Evolutionary conservation across 352 stramenopile species (phyloP).

Genomic region (Globisporangium spinosum): DNA sequence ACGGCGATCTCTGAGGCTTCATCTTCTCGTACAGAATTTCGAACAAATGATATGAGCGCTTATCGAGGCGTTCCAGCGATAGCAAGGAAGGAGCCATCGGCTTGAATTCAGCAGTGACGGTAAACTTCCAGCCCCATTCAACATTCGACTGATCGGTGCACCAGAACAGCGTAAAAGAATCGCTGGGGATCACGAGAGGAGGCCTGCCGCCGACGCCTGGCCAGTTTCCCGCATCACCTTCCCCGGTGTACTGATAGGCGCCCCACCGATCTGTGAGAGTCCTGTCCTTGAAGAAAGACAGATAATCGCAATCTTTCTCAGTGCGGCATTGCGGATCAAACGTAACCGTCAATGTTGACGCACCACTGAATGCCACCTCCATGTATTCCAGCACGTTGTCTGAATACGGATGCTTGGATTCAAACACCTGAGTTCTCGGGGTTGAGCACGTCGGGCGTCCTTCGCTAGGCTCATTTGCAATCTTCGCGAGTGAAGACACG

Average conservation of each 20-base stretch:
- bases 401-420: slow-evolving; percentile 84
- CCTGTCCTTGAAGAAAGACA: slow-evolving; percentile 86
- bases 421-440: slow-evolving; percentile 60
- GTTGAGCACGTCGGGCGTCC: slow-evolving; percentile 46
- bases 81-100: slow-evolving; percentile 41
- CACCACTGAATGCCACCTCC: slow-evolving; percentile 68
- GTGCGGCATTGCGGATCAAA: slow-evolving; percentile 71
- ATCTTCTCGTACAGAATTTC: slow-evolving; percentile 69
- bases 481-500: slow-evolving; percentile 30
- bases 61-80: slow-evolving; percentile 52
- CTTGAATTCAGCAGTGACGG: slow-evolving; percentile 58
- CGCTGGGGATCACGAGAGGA: slow-evolving; percentile 66
- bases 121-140: slow-evolving; percentile 88
- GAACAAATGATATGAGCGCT: slow-evolving; percentile 55
- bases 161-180: slow-evolving; percentile 85
- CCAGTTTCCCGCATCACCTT: slow-evolving; percentile 72
- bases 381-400: slow-evolving; percentile 82
- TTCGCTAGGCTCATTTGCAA: slow-evolving; percentile 44
- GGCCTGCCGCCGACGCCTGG: slow-evolving; percentile 56
- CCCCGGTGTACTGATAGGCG: slow-evolving; percentile 59
- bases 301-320: slow-evolving; percentile 73
- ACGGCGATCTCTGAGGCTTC: slow-evolving; percentile 35
- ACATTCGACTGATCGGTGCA: slow-evolving; percentile 82
- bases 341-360: slow-evolving; percentile 53
- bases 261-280: slow-evolving; percentile 62